Evolutionary conservation across 495 filamentous ascomycete species (phyloP).

Genomic region (Mytilinidion resinicola): DNA sequence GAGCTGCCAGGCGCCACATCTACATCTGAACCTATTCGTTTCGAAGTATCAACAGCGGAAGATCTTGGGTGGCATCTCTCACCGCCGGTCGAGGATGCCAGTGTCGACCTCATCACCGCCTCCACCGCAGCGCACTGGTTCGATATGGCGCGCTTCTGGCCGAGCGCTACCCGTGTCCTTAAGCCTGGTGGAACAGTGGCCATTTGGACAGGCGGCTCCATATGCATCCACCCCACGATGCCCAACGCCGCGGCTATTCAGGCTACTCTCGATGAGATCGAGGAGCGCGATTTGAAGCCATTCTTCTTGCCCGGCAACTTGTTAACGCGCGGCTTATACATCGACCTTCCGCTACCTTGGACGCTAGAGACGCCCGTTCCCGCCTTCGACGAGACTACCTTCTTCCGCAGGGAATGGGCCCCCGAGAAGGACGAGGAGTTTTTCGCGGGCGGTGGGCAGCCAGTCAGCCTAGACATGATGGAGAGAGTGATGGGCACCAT

Average conservation of each 20-base stretch:
- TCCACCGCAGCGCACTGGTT: constrained; percentile 57
- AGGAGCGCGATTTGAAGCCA: constrained; percentile 29
- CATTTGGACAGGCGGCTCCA: constrained; percentile 40
- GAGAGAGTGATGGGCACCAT: constrained; percentile 37
- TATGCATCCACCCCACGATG: constrained; percentile 25
- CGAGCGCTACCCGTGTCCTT: constrained; percentile 48
- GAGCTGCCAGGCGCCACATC: constrained; percentile 34
- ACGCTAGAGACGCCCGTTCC: constrained; percentile 30
- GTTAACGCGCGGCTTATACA: constrained; percentile 37
- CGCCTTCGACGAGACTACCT: constrained; percentile 40
- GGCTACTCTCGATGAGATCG: constrained; percentile 31
- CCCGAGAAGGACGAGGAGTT: constrained; percentile 21
- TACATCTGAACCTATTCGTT: constrained; percentile 36
- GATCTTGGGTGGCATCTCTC: constrained; percentile 27
- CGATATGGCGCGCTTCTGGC: constrained; percentile 56
- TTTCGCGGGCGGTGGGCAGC: constrained; percentile 16
- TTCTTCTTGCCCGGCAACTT: constrained; percentile 39
- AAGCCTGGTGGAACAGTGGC: constrained; percentile 52
- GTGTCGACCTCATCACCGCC: constrained; percentile 49
- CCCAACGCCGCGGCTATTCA: constrained; percentile 34
- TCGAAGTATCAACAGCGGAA: constrained; percentile 44
- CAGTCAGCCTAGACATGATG: constrained; percentile 29
- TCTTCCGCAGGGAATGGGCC: constrained; percentile 41
- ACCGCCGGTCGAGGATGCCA: constrained; percentile 18
- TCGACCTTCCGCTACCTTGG: constrained; percentile 48